Evolutionary conservation across 352 stramenopile genomes (phyloP).

Genomic region (Globisporangium uncinulatum): DNA sequence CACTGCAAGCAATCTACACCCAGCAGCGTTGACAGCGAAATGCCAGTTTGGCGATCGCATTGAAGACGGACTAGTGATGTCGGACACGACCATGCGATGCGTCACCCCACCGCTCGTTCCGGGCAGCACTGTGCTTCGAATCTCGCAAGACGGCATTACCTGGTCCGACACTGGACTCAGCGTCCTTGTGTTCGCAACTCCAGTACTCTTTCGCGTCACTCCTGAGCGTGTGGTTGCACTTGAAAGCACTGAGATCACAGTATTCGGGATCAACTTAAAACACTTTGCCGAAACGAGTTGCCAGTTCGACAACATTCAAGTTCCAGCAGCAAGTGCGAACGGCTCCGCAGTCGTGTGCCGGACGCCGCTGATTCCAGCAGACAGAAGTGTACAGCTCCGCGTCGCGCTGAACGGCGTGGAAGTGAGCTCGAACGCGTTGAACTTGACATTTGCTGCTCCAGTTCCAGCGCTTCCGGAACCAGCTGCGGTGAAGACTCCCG

Average conservation of each 20-base stretch:
- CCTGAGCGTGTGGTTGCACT: slow-evolving; percentile 14
- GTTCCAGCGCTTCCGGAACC: slow-evolving; percentile 9
- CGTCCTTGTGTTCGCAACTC: slow-evolving; percentile 26
- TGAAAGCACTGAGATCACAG: slow-evolving; percentile 14
- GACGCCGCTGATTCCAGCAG: slow-evolving; percentile 12
- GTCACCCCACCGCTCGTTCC: slow-evolving; percentile 20
- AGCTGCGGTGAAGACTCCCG: slow-evolving; percentile 4
- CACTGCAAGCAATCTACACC: slow-evolving; percentile 18
- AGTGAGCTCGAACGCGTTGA: slow-evolving; percentile 19
- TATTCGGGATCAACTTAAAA: slow-evolving; percentile 40
- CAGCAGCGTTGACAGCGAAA: slow-evolving; percentile 16
- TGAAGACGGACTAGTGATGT: slow-evolving; percentile 23
- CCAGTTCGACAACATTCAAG: slow-evolving; percentile 22
- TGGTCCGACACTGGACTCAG: slow-evolving; percentile 26
- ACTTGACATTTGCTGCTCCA: slow-evolving; percentile 16
- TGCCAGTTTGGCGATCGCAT: slow-evolving; percentile 29
- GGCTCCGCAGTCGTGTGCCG: slow-evolving; percentile 25
- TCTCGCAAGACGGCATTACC: slow-evolving; percentile 33
- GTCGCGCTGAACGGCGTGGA: slow-evolving; percentile 41
- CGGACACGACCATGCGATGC: slow-evolving; percentile 24
- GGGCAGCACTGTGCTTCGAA: slow-evolving; percentile 12
- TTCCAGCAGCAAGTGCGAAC: slow-evolving; percentile 21
- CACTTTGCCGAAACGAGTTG: slow-evolving; percentile 24
- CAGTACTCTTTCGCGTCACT: slow-evolving; percentile 20
- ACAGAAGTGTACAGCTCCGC: slow-evolving; percentile 11